Evolutionary conservation across 257 asterid genomes (phyloP).

Genomic region (Jasminum sambac): DNA sequence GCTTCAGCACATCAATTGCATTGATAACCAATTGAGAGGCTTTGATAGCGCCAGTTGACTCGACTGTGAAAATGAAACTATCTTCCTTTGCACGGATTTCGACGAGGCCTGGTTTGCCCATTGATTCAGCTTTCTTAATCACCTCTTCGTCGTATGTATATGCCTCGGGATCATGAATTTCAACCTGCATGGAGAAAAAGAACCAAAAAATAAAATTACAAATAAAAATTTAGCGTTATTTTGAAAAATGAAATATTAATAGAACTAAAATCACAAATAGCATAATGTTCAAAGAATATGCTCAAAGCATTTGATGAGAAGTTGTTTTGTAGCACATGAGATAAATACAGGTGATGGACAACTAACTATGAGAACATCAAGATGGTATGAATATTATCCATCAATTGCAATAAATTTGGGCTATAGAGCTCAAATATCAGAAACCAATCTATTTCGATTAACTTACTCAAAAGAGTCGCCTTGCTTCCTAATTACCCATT

Average conservation of each 20-base stretch:
- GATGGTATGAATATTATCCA: neutral
- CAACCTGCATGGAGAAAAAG: slow-evolving; percentile 42
- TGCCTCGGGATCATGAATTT: slow-evolving; percentile 77
- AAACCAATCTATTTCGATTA: neutral
- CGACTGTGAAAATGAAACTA: slow-evolving; percentile 86
- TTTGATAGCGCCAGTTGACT: slow-evolving; percentile 88
- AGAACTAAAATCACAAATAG: slow-evolving; percentile 8
- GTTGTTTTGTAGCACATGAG: slow-evolving; percentile 3
- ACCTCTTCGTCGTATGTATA: slow-evolving; percentile 94
- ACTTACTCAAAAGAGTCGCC: neutral
- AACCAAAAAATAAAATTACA: slow-evolving; percentile 7
- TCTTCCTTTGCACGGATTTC: slow-evolving; percentile 90
- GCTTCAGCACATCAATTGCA: slow-evolving; percentile 87
- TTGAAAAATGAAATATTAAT: neutral
- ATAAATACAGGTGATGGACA: slow-evolving; percentile 1
- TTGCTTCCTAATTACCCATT: neutral
- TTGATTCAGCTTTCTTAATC: slow-evolving; percentile 84
- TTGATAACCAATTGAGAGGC: slow-evolving; percentile 84
- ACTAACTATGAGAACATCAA: neutral
- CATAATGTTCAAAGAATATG: slow-evolving; percentile 6
- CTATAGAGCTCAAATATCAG: neutral
- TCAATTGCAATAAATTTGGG: neutral
- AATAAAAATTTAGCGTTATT: neutral
- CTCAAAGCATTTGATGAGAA: slow-evolving; percentile 8
- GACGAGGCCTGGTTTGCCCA: slow-evolving; percentile 79